A percentile compares a stretch with the other conserved stretches of the same genome.
phyloP scores from a whole-genome alignment of 345 rosid species.

The Anastatica hierochuntica region DNA sequence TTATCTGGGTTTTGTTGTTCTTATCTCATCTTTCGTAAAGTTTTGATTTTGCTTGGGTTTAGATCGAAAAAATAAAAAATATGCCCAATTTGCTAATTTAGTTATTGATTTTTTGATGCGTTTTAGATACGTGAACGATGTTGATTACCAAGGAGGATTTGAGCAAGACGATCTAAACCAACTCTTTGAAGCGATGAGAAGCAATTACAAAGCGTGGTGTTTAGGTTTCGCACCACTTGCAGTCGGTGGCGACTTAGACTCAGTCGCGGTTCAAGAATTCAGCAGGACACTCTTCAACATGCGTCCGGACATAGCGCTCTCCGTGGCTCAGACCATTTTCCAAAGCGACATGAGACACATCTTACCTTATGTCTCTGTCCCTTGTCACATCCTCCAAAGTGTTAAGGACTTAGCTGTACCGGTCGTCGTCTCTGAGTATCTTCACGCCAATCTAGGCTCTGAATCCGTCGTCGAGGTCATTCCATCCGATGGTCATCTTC shows the following conservation, averaged over 20 bases:
- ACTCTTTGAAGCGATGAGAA: constrained; percentile 64
- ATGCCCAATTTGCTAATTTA: no score
- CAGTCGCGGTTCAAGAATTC: constrained; percentile 82
- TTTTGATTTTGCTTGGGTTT: no score
- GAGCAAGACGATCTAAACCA: constrained; percentile 74
- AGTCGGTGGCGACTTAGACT: constrained; percentile 87
- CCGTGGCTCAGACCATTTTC: constrained; percentile 60
- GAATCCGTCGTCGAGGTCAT: constrained; percentile 77
- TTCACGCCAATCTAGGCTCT: constrained; percentile 53
- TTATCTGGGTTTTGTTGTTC: no score
- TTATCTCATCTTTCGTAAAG: no score
- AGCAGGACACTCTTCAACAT: constrained; percentile 90
- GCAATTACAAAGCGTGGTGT: constrained; percentile 84
- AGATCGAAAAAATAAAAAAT: no score
- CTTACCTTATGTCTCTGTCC: constrained; percentile 47
- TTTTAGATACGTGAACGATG: constrained; percentile 57
- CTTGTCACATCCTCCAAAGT: constrained; percentile 86
- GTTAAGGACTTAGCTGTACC: constrained; percentile 86
- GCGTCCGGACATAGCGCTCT: constrained; percentile 86
- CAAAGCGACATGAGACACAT: constrained; percentile 65
- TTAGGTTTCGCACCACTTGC: constrained; percentile 79
- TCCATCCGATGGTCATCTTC: constrained; percentile 79
- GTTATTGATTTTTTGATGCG: no score
- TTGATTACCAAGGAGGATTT: constrained; percentile 78
- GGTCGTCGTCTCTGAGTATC: constrained; percentile 60